Evolutionary conservation across 768 basidiomycete species (phyloP).

Genomic region (Tulasnella sp.): DNA sequence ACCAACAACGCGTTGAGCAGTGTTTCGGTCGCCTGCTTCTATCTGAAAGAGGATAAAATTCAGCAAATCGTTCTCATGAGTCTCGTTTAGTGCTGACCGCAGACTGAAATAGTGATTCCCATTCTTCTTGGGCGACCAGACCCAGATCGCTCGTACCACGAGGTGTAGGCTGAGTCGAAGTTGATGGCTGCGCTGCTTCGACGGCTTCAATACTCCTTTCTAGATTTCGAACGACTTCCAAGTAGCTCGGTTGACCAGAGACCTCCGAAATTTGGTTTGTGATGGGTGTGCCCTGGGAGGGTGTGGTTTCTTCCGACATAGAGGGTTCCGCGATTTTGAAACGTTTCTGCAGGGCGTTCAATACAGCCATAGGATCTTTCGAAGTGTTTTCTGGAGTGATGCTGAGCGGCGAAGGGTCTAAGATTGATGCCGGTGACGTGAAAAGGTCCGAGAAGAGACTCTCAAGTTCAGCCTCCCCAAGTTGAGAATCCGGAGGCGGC

Average conservation of each 20-base stretch:
- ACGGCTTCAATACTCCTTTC: background rate
- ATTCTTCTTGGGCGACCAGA: conserved; percentile 41
- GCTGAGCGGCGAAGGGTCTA: background rate
- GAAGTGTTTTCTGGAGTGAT: background rate
- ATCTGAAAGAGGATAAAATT: conserved; percentile 31
- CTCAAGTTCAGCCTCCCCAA: conserved; percentile 1
- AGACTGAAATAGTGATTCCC: conserved; percentile 41
- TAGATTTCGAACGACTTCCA: background rate
- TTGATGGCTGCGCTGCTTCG: background rate
- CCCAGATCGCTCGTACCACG: conserved; percentile 30
- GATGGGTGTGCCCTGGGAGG: background rate
- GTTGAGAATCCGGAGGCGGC: background rate
- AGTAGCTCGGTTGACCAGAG: background rate
- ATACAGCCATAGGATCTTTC: background rate
- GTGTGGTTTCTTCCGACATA: background rate
- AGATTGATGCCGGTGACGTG: background rate
- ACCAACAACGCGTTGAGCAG: conserved; percentile 39
- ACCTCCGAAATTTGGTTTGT: background rate
- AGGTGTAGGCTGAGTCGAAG: background rate
- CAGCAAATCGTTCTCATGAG: conserved; percentile 28
- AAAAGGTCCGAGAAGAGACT: conserved; percentile 2
- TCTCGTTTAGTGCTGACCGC: conserved; percentile 26
- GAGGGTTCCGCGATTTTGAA: background rate
- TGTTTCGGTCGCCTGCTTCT: conserved; percentile 33
- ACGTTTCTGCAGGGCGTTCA: background rate